Evolutionary conservation across 2,329 filamentous ascomycete species (phyloP).

Genomic region (Lachnellula suecica): DNA sequence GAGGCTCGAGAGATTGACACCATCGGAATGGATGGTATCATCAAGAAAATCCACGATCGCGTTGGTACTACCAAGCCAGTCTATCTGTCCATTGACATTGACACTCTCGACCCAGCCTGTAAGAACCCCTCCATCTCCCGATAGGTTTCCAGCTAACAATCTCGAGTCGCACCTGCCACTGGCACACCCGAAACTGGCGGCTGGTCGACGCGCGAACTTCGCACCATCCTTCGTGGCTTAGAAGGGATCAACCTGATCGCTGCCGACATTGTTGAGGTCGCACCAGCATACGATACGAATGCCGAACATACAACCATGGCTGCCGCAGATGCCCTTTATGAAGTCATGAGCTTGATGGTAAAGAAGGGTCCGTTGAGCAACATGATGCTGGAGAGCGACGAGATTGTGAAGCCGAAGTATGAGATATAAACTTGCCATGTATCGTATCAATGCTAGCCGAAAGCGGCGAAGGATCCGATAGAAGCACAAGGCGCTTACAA

Average conservation of each 20-base stretch:
- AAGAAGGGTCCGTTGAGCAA: conserved; percentile 70
- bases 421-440: conserved; percentile 26
- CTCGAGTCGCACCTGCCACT: conserved; percentile 65
- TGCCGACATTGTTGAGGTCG: conserved; percentile 73
- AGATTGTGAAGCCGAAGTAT: conserved; percentile 13
- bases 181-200: conserved; percentile 76
- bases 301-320: conserved; percentile 74
- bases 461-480: neutral
- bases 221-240: conserved; percentile 68
- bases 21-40: conserved; percentile 71
- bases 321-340: conserved; percentile 68
- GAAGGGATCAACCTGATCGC: conserved; percentile 69
- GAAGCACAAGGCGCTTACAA: too few species aligned
- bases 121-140: conserved; percentile 28
- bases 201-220: conserved; percentile 71
- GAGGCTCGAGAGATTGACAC: conserved; percentile 72
- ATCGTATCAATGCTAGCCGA: too few species aligned
- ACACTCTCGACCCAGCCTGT: conserved; percentile 83
- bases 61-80: conserved; percentile 75
- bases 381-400: conserved; percentile 34
- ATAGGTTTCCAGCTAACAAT: conserved; percentile 11
- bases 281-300: conserved; percentile 71
- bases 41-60: conserved; percentile 72
- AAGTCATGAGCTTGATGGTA: conserved; percentile 81
- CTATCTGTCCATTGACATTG: conserved; percentile 83